Evolutionary conservation across 2,329 filamentous ascomycete species (phyloP), one percentile per base, ranked within the genome.

Genomic region (Penicillium rolfsii): DNA sequence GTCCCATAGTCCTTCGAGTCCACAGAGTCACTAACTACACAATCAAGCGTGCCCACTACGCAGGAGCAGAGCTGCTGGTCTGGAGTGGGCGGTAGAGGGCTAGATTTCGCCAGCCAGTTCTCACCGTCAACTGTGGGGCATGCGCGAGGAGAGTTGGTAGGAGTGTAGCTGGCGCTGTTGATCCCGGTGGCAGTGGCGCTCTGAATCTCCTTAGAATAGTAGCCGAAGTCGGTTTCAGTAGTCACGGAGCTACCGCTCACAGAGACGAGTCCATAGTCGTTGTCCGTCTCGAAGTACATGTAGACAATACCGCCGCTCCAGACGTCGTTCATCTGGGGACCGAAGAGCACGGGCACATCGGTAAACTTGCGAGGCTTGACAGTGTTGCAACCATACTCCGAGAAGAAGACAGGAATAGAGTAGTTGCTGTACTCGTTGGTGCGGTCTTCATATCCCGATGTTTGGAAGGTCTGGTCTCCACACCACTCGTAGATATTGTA

Each of bases 401-500:
- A 95, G 77, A 99, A 97, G 88, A 99, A 99, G 72, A 93, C 91
- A 46, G 95, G 95, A 4, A 98, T 91, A 8, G 91, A 91, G 84
- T 95, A 99, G 75, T 89, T 87, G 62, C 83, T 78, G 83, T 97
- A 99, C 81, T 97, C 94, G 67, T 91, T 79, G 69, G 93, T 93
- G 76, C 94, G 90, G 59, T 87, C 84, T 66, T 89, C 83, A 80
- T 93, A 99, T 57, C 92, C 91, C 3, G 95, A 97, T 61, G 83
- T 74, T 41, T 83, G 74, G 81, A 90, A 95, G 71, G 83, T 87
- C 74, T 91, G 96, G 70, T 93, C 78, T 69, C 94, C 95, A 77
- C 95, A 99, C 95, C 95, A 99, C 55, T 93, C 96, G 85, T 99
- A 99, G 81, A 98, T 97, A 85, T 99, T 99, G 89, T 98, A 98